Percentiles rank a stretch among this genome's conserved stretches.
Conservation (phyloP, 257 asterid species). For the Agastache rugosa region DNA sequence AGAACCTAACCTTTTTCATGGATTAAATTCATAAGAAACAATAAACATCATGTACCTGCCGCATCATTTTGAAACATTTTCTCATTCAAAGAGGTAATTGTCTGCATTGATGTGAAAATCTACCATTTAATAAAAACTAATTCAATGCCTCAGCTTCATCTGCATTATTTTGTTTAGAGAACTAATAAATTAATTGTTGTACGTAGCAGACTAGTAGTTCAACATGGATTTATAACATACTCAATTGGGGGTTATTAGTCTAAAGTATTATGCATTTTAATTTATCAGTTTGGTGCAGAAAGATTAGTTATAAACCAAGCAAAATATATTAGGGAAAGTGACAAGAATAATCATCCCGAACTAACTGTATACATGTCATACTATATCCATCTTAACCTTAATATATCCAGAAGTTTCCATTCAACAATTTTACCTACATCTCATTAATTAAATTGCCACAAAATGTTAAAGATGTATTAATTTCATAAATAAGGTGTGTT, state of each 20-base stretch:
- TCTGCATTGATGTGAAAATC: slow-evolving; percentile 20
- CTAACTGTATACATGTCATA: no score
- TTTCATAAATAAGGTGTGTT: not conserved
- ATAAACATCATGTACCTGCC: slow-evolving; percentile 7
- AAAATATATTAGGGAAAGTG: not conserved
- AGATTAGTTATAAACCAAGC: not conserved
- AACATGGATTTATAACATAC: not conserved
- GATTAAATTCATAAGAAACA: not conserved
- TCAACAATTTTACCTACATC: no score
- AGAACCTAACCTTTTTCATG: slow-evolving; percentile 14
- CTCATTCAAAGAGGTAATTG: not conserved
- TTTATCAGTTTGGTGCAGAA: not conserved
- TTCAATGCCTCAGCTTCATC: not conserved
- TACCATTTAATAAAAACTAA: slow-evolving; percentile 28
- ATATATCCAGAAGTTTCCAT: no score
- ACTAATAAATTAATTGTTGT: not conserved
- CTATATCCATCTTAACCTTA: no score
- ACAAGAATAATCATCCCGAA: not conserved
- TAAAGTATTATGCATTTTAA: not conserved
- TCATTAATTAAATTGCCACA: not conserved
- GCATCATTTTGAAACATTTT: not conserved
- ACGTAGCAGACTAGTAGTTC: not conserved
- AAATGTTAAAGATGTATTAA: not conserved
- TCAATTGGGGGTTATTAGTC: not conserved
- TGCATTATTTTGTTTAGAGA: not conserved